Conservation (phyloP, 2,329 filamentous ascomycete genomes). For the Neurospora crassa region DNA sequence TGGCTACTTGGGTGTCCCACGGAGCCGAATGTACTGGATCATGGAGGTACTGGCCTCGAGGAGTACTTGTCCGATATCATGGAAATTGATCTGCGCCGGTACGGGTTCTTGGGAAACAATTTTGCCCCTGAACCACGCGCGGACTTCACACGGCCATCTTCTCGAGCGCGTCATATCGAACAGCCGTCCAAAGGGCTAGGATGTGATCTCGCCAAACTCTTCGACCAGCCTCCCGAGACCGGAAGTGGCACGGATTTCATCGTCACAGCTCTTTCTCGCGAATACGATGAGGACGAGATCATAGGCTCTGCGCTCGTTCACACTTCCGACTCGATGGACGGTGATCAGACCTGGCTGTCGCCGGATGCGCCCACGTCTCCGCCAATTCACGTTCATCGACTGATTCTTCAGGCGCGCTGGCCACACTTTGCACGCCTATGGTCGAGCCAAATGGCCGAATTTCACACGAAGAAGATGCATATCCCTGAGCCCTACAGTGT, state of each 20-base stretch:
- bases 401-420: constrained; percentile 92
- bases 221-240: constrained; percentile 74
- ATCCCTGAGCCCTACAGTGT: constrained; percentile 93
- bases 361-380: constrained; percentile 58
- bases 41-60: constrained; percentile 63
- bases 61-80: constrained; percentile 93
- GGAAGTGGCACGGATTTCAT: constrained; percentile 86
- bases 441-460: constrained; percentile 91
- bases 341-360: constrained; percentile 46
- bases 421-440: constrained; percentile 92
- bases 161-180: constrained; percentile 37
- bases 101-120: constrained; percentile 80
- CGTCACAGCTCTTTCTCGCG: constrained; percentile 79
- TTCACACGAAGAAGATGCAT: constrained; percentile 94
- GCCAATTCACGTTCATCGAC: constrained; percentile 88
- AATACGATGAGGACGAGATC: constrained; percentile 58
- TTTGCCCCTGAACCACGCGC: constrained; percentile 44
- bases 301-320: constrained; percentile 41
- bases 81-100: constrained; percentile 83
- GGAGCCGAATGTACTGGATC: constrained; percentile 55
- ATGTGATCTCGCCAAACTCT: constrained; percentile 74
- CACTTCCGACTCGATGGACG: constrained; percentile 29
- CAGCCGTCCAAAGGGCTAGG: constrained; percentile 62
- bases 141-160: constrained; percentile 37
- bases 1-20: constrained; percentile 92